Conservation (phyloP, 345 rosid genomes). For the Fremontodendron californicum region DNA sequence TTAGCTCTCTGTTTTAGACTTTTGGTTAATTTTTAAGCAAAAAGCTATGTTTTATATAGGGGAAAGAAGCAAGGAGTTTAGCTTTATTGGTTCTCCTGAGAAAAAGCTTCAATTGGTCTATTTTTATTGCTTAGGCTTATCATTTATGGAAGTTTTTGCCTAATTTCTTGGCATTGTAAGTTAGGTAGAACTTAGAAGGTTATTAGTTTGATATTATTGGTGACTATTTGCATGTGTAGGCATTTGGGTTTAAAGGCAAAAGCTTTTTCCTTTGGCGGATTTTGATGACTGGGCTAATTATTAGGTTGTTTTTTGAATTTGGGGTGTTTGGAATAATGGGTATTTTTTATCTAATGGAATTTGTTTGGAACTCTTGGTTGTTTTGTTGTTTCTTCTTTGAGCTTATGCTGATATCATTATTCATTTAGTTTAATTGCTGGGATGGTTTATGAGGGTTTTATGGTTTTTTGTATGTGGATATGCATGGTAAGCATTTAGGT, state of each 20-base stretch:
- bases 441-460: neutral
- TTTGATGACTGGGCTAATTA: neutral
- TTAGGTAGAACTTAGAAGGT: neutral
- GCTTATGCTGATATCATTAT: neutral
- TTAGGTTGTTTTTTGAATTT: conserved; percentile 7
- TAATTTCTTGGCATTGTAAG: neutral
- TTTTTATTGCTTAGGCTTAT: neutral
- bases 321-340: neutral
- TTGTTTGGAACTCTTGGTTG: neutral
- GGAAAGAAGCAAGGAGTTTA: neutral
- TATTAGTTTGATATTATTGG: neutral
- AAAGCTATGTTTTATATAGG: neutral
- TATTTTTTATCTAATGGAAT: neutral
- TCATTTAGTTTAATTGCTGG: neutral
- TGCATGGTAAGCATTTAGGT: neutral
- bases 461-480: neutral
- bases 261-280: neutral
- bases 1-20: neutral
- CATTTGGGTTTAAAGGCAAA: neutral
- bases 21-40: neutral
- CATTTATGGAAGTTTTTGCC: neutral
- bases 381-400: neutral
- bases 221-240: neutral
- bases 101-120: neutral
- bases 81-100: neutral